Evolutionary conservation across 148 eudicot genomes (phyloP).

Genomic region (Heliamphora exappendiculata): DNA sequence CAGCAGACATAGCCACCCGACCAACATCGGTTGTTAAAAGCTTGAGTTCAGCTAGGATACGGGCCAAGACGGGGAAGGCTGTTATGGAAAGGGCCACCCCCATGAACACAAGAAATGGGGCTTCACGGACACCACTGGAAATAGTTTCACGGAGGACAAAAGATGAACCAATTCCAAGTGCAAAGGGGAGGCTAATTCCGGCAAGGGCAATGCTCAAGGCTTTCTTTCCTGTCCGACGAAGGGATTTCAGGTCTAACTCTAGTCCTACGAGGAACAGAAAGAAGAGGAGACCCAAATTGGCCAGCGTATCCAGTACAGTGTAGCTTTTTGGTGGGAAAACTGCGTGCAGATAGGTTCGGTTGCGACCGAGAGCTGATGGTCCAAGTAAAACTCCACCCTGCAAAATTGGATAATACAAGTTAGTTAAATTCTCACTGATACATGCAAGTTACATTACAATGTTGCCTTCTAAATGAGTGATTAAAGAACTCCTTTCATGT

Average conservation of each 20-base stretch:
- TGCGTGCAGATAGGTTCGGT: constrained; percentile 11
- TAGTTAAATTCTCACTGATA: not conserved
- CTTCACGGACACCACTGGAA: constrained; percentile 18
- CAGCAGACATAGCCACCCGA: constrained; percentile 37
- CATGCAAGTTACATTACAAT: not conserved
- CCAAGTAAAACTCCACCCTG: constrained; percentile 43
- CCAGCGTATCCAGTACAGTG: constrained; percentile 34
- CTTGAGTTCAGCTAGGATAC: constrained; percentile 47
- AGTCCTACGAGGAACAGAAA: constrained; percentile 38
- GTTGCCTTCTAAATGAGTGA: not conserved
- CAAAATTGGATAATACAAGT: not conserved
- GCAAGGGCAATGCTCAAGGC: constrained; percentile 36
- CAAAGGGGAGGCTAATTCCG: constrained; percentile 38
- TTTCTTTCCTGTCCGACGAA: constrained; percentile 28
- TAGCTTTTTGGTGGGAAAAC: constrained; percentile 29
- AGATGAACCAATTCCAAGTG: constrained; percentile 29
- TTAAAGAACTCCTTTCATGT: not conserved
- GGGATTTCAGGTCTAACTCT: constrained; percentile 30
- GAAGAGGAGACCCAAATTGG: constrained; percentile 38
- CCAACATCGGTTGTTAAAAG: constrained; percentile 44
- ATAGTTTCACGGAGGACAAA: constrained; percentile 23
- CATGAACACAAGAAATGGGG: constrained; percentile 38
- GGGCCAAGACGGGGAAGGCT: constrained; percentile 48
- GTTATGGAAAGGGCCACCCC: constrained; percentile 48
- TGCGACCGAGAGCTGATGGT: constrained; percentile 39